These are phyloP conservation scores for Ilyonectria mors-panacis DNA, from an alignment of 2,329 filamentous ascomycete genomes.

Conservation along the genomic window DNA sequence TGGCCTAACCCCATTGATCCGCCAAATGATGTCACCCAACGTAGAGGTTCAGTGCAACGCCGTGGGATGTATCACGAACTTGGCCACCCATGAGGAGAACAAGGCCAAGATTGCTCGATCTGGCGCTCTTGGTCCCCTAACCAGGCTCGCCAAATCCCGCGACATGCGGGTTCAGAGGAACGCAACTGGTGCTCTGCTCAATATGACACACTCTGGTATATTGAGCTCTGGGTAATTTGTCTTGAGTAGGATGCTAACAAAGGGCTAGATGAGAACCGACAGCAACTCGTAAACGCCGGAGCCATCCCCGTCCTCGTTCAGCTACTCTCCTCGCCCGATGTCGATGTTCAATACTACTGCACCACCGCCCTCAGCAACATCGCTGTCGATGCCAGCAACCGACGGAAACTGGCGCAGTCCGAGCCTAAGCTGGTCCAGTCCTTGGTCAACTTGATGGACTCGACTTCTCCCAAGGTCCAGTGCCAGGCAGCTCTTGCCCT, in stretches of 20 bases:
- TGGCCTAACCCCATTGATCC: slow-evolving; percentile 90
- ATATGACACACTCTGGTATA: slow-evolving; percentile 99
- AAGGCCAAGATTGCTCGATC: slow-evolving; percentile 98
- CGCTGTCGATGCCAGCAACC: slow-evolving; percentile 91
- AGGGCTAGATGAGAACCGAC: slow-evolving; percentile 88
- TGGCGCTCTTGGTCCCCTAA: slow-evolving; percentile 91
- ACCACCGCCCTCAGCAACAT: slow-evolving; percentile 99
- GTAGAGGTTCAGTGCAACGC: slow-evolving; percentile 99
- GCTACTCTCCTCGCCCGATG: slow-evolving; percentile 90
- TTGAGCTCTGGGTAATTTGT: not conserved
- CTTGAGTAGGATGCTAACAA: slow-evolving; percentile 38
- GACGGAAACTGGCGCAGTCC: slow-evolving; percentile 90
- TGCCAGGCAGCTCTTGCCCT: slow-evolving; percentile 96
- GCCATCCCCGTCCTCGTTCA: slow-evolving; percentile 98
- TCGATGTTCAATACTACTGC: slow-evolving; percentile 99
- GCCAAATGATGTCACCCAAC: slow-evolving; percentile 98
- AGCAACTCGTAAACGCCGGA: slow-evolving; percentile 96
- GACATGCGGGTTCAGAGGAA: slow-evolving; percentile 99
- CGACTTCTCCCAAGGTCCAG: slow-evolving; percentile 96
- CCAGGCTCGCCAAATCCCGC: slow-evolving; percentile 93
- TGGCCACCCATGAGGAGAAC: slow-evolving; percentile 98
- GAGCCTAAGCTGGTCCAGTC: slow-evolving; percentile 94
- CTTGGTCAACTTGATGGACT: slow-evolving; percentile 96
- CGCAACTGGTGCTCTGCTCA: slow-evolving; percentile 93
- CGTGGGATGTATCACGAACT: slow-evolving; percentile 97